These are phyloP conservation scores for Lasiodiplodia sp. DNA, from an alignment of 2,329 filamentous ascomycete species.

Conservation along the genomic window DNA sequence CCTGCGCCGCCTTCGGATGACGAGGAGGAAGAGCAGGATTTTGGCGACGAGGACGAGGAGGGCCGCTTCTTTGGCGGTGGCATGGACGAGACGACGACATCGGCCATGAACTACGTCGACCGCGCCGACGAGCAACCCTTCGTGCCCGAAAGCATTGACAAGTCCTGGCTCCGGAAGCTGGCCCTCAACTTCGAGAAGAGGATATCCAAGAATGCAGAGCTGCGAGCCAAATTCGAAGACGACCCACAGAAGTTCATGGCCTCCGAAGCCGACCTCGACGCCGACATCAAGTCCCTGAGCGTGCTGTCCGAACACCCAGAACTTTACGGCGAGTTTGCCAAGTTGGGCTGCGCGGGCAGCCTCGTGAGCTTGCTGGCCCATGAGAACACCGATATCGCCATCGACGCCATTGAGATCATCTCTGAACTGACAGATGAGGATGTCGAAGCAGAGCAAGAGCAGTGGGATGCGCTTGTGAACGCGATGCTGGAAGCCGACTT, in stretches of 20 bases:
- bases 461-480: constrained; percentile 79
- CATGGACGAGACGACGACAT: constrained; percentile 75
- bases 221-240: constrained; percentile 82
- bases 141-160: constrained; percentile 79
- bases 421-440: constrained; percentile 94
- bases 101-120: constrained; percentile 27
- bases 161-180: constrained; percentile 80
- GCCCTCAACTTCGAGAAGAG: constrained; percentile 87
- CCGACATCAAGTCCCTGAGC: constrained; percentile 84
- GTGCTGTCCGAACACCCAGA: constrained; percentile 87
- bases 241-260: constrained; percentile 83
- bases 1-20: constrained; percentile 61
- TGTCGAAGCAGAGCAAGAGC: constrained; percentile 77
- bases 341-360: constrained; percentile 73
- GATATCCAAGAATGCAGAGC: constrained; percentile 88
- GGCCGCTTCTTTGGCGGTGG: constrained; percentile 96
- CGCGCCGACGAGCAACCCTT: constrained; percentile 39
- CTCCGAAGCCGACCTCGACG: constrained; percentile 87
- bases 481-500: constrained; percentile 71
- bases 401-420: constrained; percentile 87
- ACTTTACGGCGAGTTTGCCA: constrained; percentile 81
- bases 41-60: constrained; percentile 78
- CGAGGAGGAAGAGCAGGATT: constrained; percentile 60
- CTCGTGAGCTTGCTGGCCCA: constrained; percentile 85
- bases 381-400: constrained; percentile 96